Conservation (phyloP, 768 basidiomycete species). For the Macrolepiota albuminosa region DNA sequence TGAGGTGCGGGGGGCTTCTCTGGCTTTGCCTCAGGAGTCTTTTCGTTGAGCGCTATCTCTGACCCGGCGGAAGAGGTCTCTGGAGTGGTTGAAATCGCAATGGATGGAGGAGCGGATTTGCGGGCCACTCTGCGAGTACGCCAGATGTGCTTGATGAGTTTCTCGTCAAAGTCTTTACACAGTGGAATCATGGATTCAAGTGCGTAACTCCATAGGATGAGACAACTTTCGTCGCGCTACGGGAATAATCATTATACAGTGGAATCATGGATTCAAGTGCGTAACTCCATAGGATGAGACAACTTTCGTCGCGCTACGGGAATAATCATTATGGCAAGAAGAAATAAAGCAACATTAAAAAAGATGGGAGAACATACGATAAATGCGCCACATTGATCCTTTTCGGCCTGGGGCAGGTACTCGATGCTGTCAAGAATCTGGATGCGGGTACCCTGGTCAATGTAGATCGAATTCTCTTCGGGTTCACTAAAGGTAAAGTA, state of each 20-base stretch:
- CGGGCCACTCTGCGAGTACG: slow-evolving; percentile 32
- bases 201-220: slow-evolving; percentile 81
- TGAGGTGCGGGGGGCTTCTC: slow-evolving; percentile 2
- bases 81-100: background rate
- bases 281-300: slow-evolving; percentile 83
- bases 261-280: slow-evolving; percentile 64
- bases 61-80: slow-evolving; percentile 15
- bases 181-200: slow-evolving; percentile 64
- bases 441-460: slow-evolving; percentile 80
- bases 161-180: slow-evolving; percentile 69
- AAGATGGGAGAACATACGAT: slow-evolving; percentile 34
- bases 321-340: background rate
- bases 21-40: slow-evolving; percentile 20
- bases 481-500: slow-evolving; percentile 36
- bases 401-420: slow-evolving; percentile 70
- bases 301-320: slow-evolving; percentile 60
- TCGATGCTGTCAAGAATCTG: slow-evolving; percentile 72
- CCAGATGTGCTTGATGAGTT: slow-evolving; percentile 83
- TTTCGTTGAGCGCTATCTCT: slow-evolving; percentile 32
- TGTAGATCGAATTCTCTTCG: slow-evolving; percentile 51
- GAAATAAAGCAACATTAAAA: background rate
- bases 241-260: slow-evolving; percentile 50
- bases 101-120: slow-evolving; percentile 13
- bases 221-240: slow-evolving; percentile 65
- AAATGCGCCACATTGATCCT: slow-evolving; percentile 87